phyloP scores from a whole-genome alignment of 2,329 filamentous ascomycete species.

The Dendrostoma leiphaemia region DNA sequence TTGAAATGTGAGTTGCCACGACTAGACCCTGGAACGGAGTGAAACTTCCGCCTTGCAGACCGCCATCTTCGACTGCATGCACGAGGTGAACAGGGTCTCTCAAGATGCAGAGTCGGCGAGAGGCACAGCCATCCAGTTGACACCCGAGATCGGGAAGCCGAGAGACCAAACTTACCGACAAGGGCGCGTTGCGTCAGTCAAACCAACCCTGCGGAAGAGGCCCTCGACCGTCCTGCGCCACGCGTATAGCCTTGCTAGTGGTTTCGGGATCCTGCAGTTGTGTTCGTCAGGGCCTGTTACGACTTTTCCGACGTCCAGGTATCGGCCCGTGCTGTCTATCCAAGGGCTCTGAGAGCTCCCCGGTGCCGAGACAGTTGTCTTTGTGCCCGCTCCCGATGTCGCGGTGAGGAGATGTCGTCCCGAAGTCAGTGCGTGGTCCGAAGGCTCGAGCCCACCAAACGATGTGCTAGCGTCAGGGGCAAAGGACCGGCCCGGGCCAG shows the following conservation, averaged over 20 bases:
- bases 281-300: too few relatives aligned
- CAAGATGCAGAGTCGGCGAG: background rate
- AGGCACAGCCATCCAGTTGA: background rate
- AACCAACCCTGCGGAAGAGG: background rate
- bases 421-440: background rate
- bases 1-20: too few relatives aligned
- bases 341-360: too few relatives aligned
- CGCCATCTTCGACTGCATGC: background rate
- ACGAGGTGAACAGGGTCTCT: background rate
- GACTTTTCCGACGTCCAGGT: too few relatives aligned
- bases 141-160: conserved; percentile 15
- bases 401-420: conserved; percentile 1
- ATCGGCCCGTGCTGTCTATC: background rate
- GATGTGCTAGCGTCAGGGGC: conserved; percentile 8
- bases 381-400: conserved; percentile 3
- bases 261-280: background rate
- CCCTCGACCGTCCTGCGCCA: too few relatives aligned
- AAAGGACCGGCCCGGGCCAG: too few relatives aligned
- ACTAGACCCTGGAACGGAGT: background rate
- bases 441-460: background rate
- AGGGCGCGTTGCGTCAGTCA: background rate
- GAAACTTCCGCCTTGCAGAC: background rate
- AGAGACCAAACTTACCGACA: background rate
- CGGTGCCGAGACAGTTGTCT: background rate
- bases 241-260: background rate